Evolutionary conservation across 495 filamentous ascomycete species (phyloP).

Genomic region (Podospora appendiculata): DNA sequence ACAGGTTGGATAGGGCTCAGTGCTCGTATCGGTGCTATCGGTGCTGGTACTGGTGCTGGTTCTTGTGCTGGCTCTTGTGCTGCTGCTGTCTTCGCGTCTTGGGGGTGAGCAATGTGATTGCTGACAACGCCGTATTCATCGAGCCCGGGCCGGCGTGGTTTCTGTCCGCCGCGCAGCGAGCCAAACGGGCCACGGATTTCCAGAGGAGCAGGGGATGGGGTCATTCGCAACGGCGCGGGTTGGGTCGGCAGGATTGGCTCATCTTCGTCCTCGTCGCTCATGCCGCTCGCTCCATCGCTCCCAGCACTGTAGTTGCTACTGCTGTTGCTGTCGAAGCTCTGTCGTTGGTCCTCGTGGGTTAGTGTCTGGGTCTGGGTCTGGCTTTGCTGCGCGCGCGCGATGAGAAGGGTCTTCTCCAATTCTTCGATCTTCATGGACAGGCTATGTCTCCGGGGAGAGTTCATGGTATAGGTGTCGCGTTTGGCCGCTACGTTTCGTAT

Average conservation of each 20-base stretch:
- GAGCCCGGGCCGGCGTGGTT: not conserved
- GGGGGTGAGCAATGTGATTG: not conserved
- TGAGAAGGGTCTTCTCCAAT: constrained; percentile 22
- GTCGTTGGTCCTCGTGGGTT: not conserved
- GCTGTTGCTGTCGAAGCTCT: constrained; percentile 7
- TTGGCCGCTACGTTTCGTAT: constrained; percentile 34
- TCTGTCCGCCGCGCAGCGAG: not conserved
- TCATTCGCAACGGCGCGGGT: too few species aligned
- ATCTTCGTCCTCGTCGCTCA: constrained; percentile 3
- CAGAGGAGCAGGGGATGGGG: not conserved
- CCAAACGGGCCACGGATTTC: not conserved
- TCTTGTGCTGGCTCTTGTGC: not conserved
- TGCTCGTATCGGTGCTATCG: not conserved
- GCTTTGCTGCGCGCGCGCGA: constrained; percentile 10
- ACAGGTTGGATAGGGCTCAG: too few species aligned
- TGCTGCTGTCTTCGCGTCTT: not conserved
- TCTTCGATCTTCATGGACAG: constrained; percentile 40
- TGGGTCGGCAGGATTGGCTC: constrained; percentile 2
- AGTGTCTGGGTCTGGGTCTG: not conserved
- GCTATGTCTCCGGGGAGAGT: constrained; percentile 26
- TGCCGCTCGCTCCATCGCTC: too few species aligned
- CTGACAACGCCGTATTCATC: not conserved
- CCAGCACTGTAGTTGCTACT: constrained; percentile 20
- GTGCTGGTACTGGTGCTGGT: not conserved
- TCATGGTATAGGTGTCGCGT: constrained; percentile 33